A percentile compares a stretch with the other conserved stretches of the same genome.
Evolutionary conservation across 805 yeast genomes (phyloP).

Genomic region (Komagataella populi): DNA sequence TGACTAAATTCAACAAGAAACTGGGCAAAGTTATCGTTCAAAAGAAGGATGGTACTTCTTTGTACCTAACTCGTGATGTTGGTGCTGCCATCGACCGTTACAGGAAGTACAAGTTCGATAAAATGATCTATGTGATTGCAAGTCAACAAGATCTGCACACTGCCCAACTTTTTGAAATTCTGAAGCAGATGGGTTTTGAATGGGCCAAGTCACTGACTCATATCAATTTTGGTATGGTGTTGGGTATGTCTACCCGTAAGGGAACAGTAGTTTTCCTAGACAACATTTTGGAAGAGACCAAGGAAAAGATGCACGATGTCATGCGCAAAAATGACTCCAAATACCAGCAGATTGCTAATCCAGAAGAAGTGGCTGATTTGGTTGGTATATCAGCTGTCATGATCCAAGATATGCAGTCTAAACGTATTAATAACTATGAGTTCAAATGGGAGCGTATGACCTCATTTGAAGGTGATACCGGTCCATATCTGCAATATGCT

Average conservation of each 20-base stretch:
- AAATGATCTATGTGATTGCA: conserved; percentile 93
- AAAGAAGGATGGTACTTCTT: conserved; percentile 90
- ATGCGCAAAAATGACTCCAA: conserved; percentile 87
- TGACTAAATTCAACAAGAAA: conserved; percentile 69
- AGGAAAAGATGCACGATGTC: conserved; percentile 89
- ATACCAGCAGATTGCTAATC: conserved; percentile 86
- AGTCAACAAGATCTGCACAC: conserved; percentile 91
- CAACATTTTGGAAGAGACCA: conserved; percentile 84
- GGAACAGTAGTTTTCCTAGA: conserved; percentile 98
- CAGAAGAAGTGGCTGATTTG: conserved; percentile 88
- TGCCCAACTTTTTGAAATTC: conserved; percentile 87
- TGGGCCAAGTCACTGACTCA: conserved; percentile 76
- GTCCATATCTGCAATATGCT: conserved; percentile 96
- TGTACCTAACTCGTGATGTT: conserved; percentile 90
- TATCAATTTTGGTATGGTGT: conserved; percentile 94
- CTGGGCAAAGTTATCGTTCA: conserved; percentile 87
- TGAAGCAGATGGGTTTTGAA: conserved; percentile 77
- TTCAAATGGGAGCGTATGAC: conserved; percentile 98
- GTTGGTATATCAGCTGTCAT: conserved; percentile 95
- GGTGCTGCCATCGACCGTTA: conserved; percentile 93
- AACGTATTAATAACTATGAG: conserved; percentile 90
- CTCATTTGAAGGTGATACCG: conserved; percentile 98
- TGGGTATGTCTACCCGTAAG: conserved; percentile 95
- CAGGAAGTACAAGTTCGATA: conserved; percentile 74
- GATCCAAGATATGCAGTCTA: conserved; percentile 98